Base-by-base conservation (phyloP, 2,329 filamentous ascomycete species). In the Aspergillus sp. region DNA sequence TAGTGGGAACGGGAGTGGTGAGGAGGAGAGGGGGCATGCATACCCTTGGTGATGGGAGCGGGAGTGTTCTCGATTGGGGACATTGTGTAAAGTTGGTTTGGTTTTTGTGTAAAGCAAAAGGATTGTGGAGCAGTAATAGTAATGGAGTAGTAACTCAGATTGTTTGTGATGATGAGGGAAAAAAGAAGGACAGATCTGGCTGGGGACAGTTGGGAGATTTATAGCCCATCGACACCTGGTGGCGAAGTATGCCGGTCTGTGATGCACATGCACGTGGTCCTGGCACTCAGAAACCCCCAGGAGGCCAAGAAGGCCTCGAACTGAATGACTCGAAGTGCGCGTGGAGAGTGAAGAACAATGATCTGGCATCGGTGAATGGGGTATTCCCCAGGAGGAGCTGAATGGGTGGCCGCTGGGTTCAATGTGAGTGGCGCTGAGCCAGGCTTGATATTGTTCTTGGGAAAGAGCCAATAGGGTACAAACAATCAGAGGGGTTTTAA, bases 31-130 rank as follows among this genome's bases (percentile, higher is more conserved):
- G 22, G 45, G 11, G 44, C 32, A 44, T 30, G 56, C 58, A 48
- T 58, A 70, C 68, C 66, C 63, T 68, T 67, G 50, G 61, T 53
- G 53, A 64, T 51, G 50, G 62, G 59, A 41, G 58, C 44, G 26
- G 26, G 26, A 9, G 26, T 30, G 57, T 63, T 66, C 62, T 64
- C 55, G 45, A 51, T 44, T 52, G 66, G 65, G 63, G 66, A 65
- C 67, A 71, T 70, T 61, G 55, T 60, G 64, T 54, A 26, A 51
- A 9, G 20, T 20, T 54, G 12, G 60, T 49, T 58, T 59, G 56
- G 48, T 26, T 49, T 60, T 58, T 56, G 54, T 48, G 60, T 61
- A 41, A 54, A 59, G 61, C 51, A 51, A 61, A 36, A 61, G 63
- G 53, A 51, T 50, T 58, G 57, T 52, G 32, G 34, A 36, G 15